phyloP scores from a whole-genome alignment of 768 basidiomycete species.

The Favolaschia claudopus region DNA sequence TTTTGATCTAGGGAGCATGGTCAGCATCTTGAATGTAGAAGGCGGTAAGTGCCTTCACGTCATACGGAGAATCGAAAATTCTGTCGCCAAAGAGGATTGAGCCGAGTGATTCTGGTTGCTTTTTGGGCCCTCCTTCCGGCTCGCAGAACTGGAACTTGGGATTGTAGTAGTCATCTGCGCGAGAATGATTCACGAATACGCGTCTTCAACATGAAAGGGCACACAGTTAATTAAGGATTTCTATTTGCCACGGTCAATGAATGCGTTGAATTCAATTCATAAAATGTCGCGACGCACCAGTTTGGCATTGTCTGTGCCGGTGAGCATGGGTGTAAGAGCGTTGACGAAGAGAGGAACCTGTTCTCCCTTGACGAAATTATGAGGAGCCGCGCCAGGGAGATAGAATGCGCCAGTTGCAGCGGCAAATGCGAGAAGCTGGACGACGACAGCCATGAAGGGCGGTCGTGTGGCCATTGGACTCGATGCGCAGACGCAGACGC shows the following conservation, averaged over 20 bases:
- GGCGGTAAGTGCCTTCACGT: conserved; percentile 54
- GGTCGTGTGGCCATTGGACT: too few relatives aligned
- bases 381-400: conserved; percentile 90
- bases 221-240: conserved; percentile 92
- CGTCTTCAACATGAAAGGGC: conserved; percentile 26
- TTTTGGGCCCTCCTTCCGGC: conserved; percentile 74
- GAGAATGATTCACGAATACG: conserved; percentile 22
- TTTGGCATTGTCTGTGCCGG: conserved; percentile 71
- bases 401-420: conserved; percentile 74
- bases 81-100: conserved; percentile 97
- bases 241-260: conserved; percentile 44
- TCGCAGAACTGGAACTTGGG: conserved; percentile 85
- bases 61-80: conserved; percentile 89
- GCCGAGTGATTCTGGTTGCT: conserved; percentile 86
- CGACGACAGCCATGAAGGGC: conserved; percentile 25
- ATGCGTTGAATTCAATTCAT: neutral
- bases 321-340: conserved; percentile 86
- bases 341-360: conserved; percentile 85
- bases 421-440: conserved; percentile 28
- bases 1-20: conserved; percentile 65
- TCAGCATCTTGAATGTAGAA: conserved; percentile 10
- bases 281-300: conserved; percentile 62
- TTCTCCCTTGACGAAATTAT: conserved; percentile 79
- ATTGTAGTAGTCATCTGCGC: conserved; percentile 91
- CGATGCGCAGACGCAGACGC: too few relatives aligned